Evolutionary conservation across 2,329 filamentous ascomycete genomes (phyloP).

Genomic region (Lasiodiplodia hormozganensis): DNA sequence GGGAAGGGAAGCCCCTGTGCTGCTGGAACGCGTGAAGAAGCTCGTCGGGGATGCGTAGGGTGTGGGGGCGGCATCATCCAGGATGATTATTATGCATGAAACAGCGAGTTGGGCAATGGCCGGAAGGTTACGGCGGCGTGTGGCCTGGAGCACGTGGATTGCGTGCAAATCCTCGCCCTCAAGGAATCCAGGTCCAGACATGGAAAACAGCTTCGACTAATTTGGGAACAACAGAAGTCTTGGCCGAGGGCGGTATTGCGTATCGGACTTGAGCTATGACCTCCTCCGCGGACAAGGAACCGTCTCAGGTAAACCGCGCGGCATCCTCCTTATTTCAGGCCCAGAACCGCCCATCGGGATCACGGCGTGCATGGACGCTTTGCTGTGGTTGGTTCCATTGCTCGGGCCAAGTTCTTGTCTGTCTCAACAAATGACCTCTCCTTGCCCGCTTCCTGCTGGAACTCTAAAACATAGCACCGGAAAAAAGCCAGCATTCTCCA

Average conservation of each 20-base stretch:
- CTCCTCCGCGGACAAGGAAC: not conserved
- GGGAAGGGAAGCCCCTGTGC: slow-evolving; percentile 77
- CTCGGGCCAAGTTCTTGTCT: not conserved
- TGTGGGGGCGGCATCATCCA: not conserved
- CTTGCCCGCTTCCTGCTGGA: not conserved
- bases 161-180: not conserved
- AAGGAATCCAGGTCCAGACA: not conserved
- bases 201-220: not conserved
- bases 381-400: not conserved
- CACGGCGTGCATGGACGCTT: not conserved
- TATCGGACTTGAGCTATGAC: not conserved
- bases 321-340: not conserved
- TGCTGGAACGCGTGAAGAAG: slow-evolving; percentile 79
- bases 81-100: not conserved
- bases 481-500: not conserved
- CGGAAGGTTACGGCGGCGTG: not conserved
- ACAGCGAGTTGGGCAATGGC: not conserved
- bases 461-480: not conserved
- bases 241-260: not conserved
- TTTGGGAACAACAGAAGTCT: not conserved
- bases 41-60: slow-evolving; percentile 60
- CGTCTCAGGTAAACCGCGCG: slow-evolving; percentile 6
- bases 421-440: not conserved
- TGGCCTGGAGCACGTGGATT: not conserved
- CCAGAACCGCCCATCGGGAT: not conserved